Evolutionary conservation across 768 basidiomycete species (phyloP).

Genomic region (Boletales sp.): DNA sequence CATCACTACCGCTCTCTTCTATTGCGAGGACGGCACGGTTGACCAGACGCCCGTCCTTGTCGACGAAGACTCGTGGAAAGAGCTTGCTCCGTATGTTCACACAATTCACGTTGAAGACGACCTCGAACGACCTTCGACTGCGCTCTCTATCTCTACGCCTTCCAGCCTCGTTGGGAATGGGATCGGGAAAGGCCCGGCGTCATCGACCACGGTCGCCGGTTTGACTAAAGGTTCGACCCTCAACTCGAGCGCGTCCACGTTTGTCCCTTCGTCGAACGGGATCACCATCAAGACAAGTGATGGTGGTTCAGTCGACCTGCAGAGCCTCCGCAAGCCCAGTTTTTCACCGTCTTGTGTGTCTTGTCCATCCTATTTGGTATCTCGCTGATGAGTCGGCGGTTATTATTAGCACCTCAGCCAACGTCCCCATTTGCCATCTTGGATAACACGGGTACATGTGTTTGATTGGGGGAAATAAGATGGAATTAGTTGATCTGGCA

Average conservation of each 20-base stretch:
- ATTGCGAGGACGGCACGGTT: constrained; percentile 28
- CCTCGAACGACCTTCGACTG: constrained; percentile 14
- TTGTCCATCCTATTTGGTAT: too few species aligned
- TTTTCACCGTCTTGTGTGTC: constrained; percentile 25
- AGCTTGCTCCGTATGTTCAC: constrained; percentile 30
- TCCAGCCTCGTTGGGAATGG: constrained; percentile 4
- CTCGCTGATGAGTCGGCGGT: not conserved
- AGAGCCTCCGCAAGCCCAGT: constrained; percentile 13
- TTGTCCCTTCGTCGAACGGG: constrained; percentile 14
- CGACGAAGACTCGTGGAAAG: constrained; percentile 32
- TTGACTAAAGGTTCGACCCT: constrained; percentile 2
- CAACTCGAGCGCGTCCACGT: constrained; percentile 24
- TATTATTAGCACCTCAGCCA: constrained; percentile 18
- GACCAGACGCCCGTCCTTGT: constrained; percentile 20
- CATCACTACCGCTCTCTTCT: constrained; percentile 24
- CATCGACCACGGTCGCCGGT: not conserved
- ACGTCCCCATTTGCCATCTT: constrained; percentile 26
- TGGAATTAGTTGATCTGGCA: not conserved
- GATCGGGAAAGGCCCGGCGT: not conserved
- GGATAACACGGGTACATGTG: constrained; percentile 17
- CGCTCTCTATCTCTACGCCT: constrained; percentile 8
- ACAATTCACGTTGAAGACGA: constrained; percentile 30
- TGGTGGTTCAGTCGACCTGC: constrained; percentile 13
- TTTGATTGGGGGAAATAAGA: constrained; percentile 7
- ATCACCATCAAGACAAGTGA: constrained; percentile 24